phyloP scores from a whole-genome alignment of 768 basidiomycete species.

The Suillus brevipes region DNA sequence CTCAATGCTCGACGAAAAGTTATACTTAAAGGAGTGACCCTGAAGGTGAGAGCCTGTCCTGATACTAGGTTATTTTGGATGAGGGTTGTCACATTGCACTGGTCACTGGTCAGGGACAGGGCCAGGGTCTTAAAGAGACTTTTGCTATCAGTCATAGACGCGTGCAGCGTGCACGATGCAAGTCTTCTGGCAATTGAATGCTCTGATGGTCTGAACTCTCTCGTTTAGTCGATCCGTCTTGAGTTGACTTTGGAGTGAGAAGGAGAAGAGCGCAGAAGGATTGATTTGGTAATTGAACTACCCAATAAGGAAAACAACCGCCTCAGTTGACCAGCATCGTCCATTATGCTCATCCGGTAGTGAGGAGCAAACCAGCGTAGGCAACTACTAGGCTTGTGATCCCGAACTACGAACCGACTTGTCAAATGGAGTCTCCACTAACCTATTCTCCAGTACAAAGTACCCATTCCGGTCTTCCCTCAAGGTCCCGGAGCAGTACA shows the following conservation, averaged over 20 bases:
- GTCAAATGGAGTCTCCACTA: slow-evolving; percentile 35
- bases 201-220: too few relatives aligned
- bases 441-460: slow-evolving; percentile 31
- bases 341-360: background rate
- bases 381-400: background rate
- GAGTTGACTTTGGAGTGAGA: too few relatives aligned
- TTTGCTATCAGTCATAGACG: background rate
- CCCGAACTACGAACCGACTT: background rate
- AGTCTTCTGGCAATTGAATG: background rate
- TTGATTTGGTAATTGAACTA: background rate
- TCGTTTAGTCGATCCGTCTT: too few relatives aligned
- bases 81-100: background rate
- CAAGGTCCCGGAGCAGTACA: slow-evolving; percentile 63
- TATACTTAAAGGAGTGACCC: background rate
- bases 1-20: background rate
- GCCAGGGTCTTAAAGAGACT: background rate
- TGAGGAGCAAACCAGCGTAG: background rate
- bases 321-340: background rate
- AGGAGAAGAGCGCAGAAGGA: background rate
- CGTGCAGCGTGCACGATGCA: background rate
- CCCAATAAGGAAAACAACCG: background rate
- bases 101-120: background rate
- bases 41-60: background rate
- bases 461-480: slow-evolving; percentile 42
- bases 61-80: background rate